Evolutionary conservation across 805 yeast species (phyloP).

Genomic region (Blastobotrys mokoenaii): DNA sequence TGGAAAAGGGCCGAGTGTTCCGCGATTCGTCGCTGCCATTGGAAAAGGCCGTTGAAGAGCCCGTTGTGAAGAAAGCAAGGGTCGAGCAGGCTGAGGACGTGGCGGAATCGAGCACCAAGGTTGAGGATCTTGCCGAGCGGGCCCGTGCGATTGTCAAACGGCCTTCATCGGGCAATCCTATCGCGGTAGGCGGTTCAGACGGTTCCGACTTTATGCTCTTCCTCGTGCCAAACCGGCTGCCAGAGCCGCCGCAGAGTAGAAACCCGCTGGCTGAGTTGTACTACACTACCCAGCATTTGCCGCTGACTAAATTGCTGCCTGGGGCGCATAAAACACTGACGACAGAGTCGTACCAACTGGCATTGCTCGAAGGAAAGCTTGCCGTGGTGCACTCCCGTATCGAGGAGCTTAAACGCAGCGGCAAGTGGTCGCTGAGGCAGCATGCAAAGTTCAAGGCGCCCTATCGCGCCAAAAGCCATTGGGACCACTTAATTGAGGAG

Average conservation of each 20-base stretch:
- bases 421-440: constrained; percentile 87
- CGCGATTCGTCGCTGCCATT: constrained; percentile 28
- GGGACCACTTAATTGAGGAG: constrained; percentile 71
- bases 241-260: constrained; percentile 27
- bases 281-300: constrained; percentile 81
- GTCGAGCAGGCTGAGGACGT: neutral
- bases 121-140: neutral
- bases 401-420: constrained; percentile 80
- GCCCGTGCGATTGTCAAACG: too few relatives aligned
- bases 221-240: constrained; percentile 28
- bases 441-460: constrained; percentile 70
- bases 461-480: constrained; percentile 41
- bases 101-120: neutral
- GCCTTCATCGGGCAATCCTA: constrained; percentile 4
- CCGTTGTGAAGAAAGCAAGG: neutral
- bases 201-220: constrained; percentile 22
- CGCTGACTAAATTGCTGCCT: constrained; percentile 70
- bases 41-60: neutral
- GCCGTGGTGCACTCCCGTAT: constrained; percentile 85
- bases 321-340: constrained; percentile 79
- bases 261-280: constrained; percentile 70
- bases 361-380: constrained; percentile 81
- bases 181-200: constrained; percentile 5
- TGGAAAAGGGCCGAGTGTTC: constrained; percentile 31
- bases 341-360: constrained; percentile 77